A percentile compares a stretch with the other conserved stretches of the same genome.
Evolutionary conservation across 176 grass and related monocot species (phyloP).

Genomic region (Aegilops umbellulata): DNA sequence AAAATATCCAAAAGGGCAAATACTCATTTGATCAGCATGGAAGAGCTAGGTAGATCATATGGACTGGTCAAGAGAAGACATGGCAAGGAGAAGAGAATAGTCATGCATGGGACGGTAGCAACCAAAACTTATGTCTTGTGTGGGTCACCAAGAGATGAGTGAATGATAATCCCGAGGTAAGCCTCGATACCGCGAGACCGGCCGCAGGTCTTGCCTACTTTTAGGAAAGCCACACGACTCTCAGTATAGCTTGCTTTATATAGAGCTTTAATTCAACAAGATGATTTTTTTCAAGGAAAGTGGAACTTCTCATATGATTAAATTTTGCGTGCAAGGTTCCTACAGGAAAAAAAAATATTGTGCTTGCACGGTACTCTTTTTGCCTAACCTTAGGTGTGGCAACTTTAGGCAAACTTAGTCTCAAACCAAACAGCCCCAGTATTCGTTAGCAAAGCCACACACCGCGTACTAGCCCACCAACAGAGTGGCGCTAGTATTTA

Average conservation of each 20-base stretch:
- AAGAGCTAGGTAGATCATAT: conserved; percentile 14
- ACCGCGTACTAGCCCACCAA: too few species aligned
- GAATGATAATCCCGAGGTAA: conserved; percentile 25
- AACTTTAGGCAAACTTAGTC: too few species aligned
- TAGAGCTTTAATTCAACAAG: neutral
- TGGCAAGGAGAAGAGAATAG: neutral
- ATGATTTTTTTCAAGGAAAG: neutral
- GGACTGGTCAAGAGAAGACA: conserved; percentile 49
- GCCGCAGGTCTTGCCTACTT: conserved; percentile 6
- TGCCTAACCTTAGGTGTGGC: too few species aligned
- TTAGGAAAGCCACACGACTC: neutral
- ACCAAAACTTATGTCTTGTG: neutral
- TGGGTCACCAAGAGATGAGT: neutral
- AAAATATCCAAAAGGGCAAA: conserved; percentile 29
- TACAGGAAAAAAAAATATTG: neutral
- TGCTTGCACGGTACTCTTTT: too few species aligned
- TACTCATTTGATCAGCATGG: conserved; percentile 40
- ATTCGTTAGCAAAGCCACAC: too few species aligned
- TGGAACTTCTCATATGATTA: neutral
- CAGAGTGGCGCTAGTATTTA: too few species aligned
- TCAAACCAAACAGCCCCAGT: too few species aligned
- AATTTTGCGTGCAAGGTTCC: neutral
- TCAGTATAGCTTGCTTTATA: neutral
- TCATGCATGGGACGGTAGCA: neutral
- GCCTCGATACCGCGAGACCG: neutral